phyloP scores from a whole-genome alignment of 2,329 filamentous ascomycete species.

The Annulohypoxylon truncatum region DNA sequence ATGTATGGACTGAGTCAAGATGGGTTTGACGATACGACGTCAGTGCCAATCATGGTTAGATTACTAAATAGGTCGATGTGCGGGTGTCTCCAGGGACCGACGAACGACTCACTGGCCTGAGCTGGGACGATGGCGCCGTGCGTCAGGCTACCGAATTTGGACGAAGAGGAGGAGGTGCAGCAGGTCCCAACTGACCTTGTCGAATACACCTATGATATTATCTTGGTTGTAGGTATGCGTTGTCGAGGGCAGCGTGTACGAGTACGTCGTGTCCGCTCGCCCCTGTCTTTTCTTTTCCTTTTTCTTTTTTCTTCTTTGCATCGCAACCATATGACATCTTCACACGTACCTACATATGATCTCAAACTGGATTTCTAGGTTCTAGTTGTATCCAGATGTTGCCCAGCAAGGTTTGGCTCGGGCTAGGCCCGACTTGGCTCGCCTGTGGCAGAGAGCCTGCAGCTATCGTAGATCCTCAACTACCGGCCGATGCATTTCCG shows the following conservation, averaged over 20 bases:
- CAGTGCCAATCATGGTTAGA: constrained; percentile 13
- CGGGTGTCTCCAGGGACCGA: constrained; percentile 32
- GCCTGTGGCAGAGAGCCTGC: constrained; percentile 11
- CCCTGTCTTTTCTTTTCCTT: constrained; percentile 1
- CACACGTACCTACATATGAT: background rate
- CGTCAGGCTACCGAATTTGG: constrained; percentile 32
- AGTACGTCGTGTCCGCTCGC: constrained; percentile 6
- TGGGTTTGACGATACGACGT: constrained; percentile 16
- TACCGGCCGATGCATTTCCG: constrained; percentile 41
- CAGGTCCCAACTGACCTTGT: constrained; percentile 34
- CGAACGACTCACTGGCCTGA: constrained; percentile 9
- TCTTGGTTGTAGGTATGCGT: constrained; percentile 4
- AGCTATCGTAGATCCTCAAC: constrained; percentile 39
- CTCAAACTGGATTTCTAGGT: constrained; percentile 17
- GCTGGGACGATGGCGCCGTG: constrained; percentile 30
- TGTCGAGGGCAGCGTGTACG: constrained; percentile 12
- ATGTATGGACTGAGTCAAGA: constrained; percentile 25
- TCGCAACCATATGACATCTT: background rate
- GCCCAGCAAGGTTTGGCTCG: constrained; percentile 18
- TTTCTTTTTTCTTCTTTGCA: background rate
- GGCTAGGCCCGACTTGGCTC: constrained; percentile 11
- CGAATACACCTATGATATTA: constrained; percentile 11
- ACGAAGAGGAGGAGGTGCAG: constrained; percentile 19
- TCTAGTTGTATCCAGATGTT: constrained; percentile 12
- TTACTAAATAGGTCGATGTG: background rate